Percentiles rank a stretch among this genome's conserved stretches.
Conservation (phyloP, 345 rosid species). For the Brassica juncea region DNA sequence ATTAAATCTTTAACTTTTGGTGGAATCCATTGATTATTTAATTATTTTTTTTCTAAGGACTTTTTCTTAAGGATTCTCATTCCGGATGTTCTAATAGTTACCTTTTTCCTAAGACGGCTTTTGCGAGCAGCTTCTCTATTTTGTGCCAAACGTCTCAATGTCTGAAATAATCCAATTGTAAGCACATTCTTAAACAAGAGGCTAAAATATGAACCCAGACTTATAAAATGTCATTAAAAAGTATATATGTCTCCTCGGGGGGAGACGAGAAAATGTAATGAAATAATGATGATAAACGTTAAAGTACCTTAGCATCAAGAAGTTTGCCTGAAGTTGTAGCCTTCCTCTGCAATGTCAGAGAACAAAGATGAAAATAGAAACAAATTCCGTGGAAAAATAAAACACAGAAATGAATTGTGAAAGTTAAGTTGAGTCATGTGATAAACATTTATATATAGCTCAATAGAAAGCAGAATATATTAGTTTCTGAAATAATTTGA, state of each 20-base stretch:
- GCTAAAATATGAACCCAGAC: neutral
- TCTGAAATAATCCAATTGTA: constrained; percentile 48
- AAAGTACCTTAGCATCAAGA: constrained; percentile 86
- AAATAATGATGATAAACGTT: constrained; percentile 11
- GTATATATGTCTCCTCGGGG: constrained; percentile 19
- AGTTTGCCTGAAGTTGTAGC: constrained; percentile 77
- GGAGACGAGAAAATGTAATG: neutral
- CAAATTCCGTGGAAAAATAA: constrained; percentile 4
- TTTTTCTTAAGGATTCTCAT: too few relatives aligned
- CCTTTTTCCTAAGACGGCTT: constrained; percentile 99
- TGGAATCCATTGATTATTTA: too few relatives aligned
- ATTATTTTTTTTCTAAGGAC: too few relatives aligned
- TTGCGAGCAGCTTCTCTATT: constrained; percentile 99
- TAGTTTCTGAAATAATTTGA: neutral
- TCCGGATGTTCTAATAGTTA: too few relatives aligned
- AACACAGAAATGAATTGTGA: neutral
- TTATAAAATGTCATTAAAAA: neutral
- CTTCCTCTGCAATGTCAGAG: constrained; percentile 66
- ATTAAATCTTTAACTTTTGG: too few relatives aligned
- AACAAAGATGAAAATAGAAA: constrained; percentile 27
- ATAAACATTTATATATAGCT: neutral
- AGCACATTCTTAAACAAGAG: constrained; percentile 10
- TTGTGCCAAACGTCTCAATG: constrained; percentile 95
- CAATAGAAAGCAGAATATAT: neutral
- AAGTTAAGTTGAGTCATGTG: constrained; percentile 18